A percentile compares a stretch with the other conserved stretches of the same genome.
phyloP scores from a whole-genome alignment of 2,329 filamentous ascomycete genomes.

The Dactylellina parvicollis region DNA sequence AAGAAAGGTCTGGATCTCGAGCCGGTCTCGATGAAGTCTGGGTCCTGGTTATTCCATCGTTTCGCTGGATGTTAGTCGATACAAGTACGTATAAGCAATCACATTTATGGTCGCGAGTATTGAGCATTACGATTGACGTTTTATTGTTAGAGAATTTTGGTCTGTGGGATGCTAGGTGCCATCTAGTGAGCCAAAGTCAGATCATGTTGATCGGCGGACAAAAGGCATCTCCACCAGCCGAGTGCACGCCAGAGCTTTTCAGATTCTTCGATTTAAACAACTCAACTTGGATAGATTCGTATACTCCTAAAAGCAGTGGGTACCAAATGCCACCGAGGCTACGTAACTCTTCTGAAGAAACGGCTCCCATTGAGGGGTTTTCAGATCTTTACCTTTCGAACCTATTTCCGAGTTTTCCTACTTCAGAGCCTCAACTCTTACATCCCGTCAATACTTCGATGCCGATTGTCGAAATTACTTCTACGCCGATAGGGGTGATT shows the following conservation, averaged over 20 bases:
- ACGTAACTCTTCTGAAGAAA: not conserved
- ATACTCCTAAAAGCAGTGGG: not conserved
- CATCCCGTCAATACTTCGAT: not conserved
- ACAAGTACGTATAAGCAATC: not conserved
- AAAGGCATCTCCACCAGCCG: not conserved
- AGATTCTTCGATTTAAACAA: constrained; percentile 20
- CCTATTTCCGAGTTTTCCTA: not conserved
- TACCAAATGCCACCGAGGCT: not conserved
- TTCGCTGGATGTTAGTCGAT: constrained; percentile 21
- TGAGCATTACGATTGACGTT: no score
- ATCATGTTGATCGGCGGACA: not conserved
- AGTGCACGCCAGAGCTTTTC: not conserved
- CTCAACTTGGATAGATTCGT: constrained; percentile 4
- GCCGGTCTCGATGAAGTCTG: constrained; percentile 7
- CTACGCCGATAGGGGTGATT: not conserved
- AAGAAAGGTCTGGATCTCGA: not conserved
- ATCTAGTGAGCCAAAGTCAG: constrained; percentile 16
- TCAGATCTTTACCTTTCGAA: not conserved
- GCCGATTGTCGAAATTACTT: not conserved
- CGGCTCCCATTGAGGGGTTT: not conserved
- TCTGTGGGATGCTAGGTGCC: not conserved
- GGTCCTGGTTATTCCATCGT: constrained; percentile 14
- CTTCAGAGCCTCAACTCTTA: not conserved
- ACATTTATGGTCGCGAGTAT: not conserved
- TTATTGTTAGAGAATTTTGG: constrained; percentile 1